Evolutionary conservation across 495 filamentous ascomycete genomes (phyloP).

Genomic region (Lasiosphaeria miniovina): DNA sequence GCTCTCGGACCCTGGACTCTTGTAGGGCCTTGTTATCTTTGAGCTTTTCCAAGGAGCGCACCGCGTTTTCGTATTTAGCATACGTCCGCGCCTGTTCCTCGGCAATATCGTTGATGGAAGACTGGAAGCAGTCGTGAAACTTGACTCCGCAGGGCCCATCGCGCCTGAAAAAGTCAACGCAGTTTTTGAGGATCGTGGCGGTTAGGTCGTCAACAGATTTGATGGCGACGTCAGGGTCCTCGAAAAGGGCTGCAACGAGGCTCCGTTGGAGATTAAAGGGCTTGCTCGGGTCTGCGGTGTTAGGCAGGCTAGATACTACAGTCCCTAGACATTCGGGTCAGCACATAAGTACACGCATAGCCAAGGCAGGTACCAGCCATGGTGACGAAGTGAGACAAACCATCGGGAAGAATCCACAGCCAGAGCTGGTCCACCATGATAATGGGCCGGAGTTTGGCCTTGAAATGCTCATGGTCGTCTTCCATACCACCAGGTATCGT

Average conservation of each 20-base stretch:
- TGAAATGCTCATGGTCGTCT: background rate
- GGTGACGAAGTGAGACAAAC: slow-evolving; percentile 12
- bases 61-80: slow-evolving; percentile 1
- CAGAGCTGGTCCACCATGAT: slow-evolving; percentile 26
- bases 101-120: slow-evolving; percentile 21
- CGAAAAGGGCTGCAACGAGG: slow-evolving; percentile 12
- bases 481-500: background rate
- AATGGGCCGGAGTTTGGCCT: slow-evolving; percentile 7
- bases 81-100: slow-evolving; percentile 11
- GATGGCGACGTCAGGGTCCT: slow-evolving; percentile 16
- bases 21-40: background rate
- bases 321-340: background rate
- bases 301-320: background rate
- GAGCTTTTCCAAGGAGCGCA: background rate
- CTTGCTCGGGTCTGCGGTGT: slow-evolving; percentile 2
- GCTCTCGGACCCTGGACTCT: background rate
- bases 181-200: slow-evolving; percentile 16
- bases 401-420: slow-evolving; percentile 20
- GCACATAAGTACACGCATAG: background rate
- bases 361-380: slow-evolving; percentile 2
- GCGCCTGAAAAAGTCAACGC: slow-evolving; percentile 23
- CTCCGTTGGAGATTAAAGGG: slow-evolving; percentile 19
- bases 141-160: slow-evolving; percentile 14
- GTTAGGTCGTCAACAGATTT: slow-evolving; percentile 17
- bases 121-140: slow-evolving; percentile 24